phyloP scores from a whole-genome alignment of 352 stramenopile species.

The Phytopythium cucurbitacearum region DNA sequence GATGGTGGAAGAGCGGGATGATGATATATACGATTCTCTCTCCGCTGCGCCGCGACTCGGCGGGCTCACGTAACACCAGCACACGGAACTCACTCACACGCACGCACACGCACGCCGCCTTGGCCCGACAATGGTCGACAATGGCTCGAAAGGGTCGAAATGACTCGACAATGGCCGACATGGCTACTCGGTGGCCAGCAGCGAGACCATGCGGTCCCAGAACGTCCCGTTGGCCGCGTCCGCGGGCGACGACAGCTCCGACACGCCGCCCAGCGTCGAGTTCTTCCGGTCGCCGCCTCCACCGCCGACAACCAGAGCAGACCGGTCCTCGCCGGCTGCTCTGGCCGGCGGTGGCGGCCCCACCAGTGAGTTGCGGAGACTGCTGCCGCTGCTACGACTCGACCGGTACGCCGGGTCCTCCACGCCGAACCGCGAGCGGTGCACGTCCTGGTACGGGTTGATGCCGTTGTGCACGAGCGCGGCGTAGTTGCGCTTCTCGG shows the following conservation, averaged over 20 bases:
- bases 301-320: neutral
- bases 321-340: neutral
- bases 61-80: too few relatives aligned
- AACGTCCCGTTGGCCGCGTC: slow-evolving; percentile 33
- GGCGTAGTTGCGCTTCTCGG: slow-evolving; percentile 74
- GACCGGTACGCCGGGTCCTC: slow-evolving; percentile 15
- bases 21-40: too few relatives aligned
- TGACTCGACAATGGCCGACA: neutral
- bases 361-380: too few relatives aligned
- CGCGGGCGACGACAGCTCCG: slow-evolving; percentile 12
- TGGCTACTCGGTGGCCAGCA: slow-evolving; percentile 16
- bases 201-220: slow-evolving; percentile 41
- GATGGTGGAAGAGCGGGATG: too few relatives aligned
- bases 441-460: slow-evolving; percentile 50
- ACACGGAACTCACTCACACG: too few relatives aligned
- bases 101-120: too few relatives aligned
- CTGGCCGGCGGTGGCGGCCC: slow-evolving; percentile 2
- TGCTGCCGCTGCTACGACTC: slow-evolving; percentile 4
- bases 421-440: slow-evolving; percentile 45
- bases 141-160: too few relatives aligned
- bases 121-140: too few relatives aligned
- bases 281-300: neutral
- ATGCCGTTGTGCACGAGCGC: slow-evolving; percentile 55
- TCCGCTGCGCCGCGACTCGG: too few relatives aligned
- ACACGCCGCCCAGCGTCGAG: neutral